Base-by-base conservation (phyloP, 306 rosid species). In the Sechiopsis laciniata region DNA sequence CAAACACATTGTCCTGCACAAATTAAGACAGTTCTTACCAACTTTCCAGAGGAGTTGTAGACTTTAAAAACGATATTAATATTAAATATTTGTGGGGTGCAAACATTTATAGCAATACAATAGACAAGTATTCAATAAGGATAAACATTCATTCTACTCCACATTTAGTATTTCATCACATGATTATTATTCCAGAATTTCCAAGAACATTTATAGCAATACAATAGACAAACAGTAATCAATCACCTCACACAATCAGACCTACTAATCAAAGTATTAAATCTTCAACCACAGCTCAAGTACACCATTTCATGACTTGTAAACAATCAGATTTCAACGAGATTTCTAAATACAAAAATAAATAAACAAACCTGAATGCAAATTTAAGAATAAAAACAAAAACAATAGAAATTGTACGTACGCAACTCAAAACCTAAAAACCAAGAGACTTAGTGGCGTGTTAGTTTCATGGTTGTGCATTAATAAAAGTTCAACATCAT, bases 1-100 rank as follows among this genome's bases (percentile, higher is more conserved):
- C 97, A 78, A 94, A 94, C 57, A 94, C 99, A 45, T 94, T 94
- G 55, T 94, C 99, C 97, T 94, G 87, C 73, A 81, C 7, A 12
- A 2, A 24, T 59, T 59, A 24, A 59, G 17, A 24, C 1, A 6
- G 7, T 24, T 59, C 42, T 59, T 24, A 24, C 65, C 2, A 12
- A 6, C 42, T 12, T 6, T 13, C 40, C 42, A 15, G 65, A 6
- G 13, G 40, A 1, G 19, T 24, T 26, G n/a, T 24, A 59, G 40
- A 59, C 22, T 58, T 58, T 4, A 21, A 58, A 58, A 58, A 4
- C 12, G 15, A 58, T 22, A 16, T 7, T 5, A 58, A 11, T 58
- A 58, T 58, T 1, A 58, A 7, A 57, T 57, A 26, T 56, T 14
- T 55, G 17, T n/a, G 58, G 2, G n/a, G 59, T 55, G 32, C 32